Base-by-base conservation (phyloP, 257 asterid genomes). In the Solanum bulbocastanum region DNA sequence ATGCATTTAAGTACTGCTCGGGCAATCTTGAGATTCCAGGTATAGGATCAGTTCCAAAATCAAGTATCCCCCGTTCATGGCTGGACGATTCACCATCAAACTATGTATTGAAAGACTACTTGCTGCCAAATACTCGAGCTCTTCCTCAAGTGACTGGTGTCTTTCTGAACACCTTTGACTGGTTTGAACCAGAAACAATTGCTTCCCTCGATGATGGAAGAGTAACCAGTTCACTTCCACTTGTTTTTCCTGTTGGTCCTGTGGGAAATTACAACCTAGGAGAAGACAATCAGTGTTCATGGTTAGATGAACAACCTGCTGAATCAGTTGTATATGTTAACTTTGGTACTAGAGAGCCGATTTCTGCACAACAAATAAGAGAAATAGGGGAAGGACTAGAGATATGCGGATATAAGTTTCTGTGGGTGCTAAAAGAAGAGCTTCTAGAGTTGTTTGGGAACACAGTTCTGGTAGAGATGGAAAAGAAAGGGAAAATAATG, bases 221-320 rank as follows among this genome's bases (percentile, higher is more conserved):
- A 69, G 39, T 90, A 74, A 78, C 33, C 9, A 84, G 69, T 23
- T 75, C 71, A 46, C 90, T 85, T 62, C 92, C 91, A 30, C 89
- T 88, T 62, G 89, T 92, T 40, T 89, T 90, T 85, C 92, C 93
- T 13, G 40, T 91, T n/a, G 93, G 94, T 10, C 94, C 92, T 52
- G 72, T 89, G 71, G 88, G 52, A 87, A 42, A 87, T 20, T 14
- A 86, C 44, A 88, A 88, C 73, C 85, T 87, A 23, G 86, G 72
- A 62, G 88, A 87, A 79, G 79, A 88, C 72, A 71, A 60, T 84
- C 44, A 84, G 37, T 83, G 78, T 56, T 69, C 90, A 18, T 91
- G 94, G 94, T 79, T 91, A 32, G 79, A 89, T 18, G 90, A 89
- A 13, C 89, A 91, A 46, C 85, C 90, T 40, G 84, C 86, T 22